phyloP scores from a whole-genome alignment of 176 grass and related monocot species.

The Ensete ventricosum region DNA sequence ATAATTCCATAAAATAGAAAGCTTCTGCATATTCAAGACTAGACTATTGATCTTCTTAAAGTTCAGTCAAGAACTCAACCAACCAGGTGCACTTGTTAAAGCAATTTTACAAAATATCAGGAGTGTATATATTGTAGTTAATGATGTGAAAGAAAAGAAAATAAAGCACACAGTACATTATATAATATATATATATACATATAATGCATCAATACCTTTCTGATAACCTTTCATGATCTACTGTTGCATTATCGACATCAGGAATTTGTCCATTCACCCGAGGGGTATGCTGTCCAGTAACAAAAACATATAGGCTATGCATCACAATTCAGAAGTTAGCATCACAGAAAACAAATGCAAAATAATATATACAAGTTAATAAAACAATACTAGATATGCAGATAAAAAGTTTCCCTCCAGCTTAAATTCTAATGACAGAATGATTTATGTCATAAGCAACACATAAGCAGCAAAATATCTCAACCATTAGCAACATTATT shows the following conservation, averaged over 20 bases:
- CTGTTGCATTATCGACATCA: constrained; percentile 74
- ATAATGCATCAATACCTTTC: constrained; percentile 48
- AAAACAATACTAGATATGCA: constrained; percentile 1
- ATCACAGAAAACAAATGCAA: constrained; percentile 13
- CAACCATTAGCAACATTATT: too few relatives aligned
- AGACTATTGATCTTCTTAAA: too few relatives aligned
- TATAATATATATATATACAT: too few relatives aligned
- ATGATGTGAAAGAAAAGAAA: too few relatives aligned
- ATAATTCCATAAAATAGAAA: too few relatives aligned
- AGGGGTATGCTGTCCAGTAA: constrained; percentile 76
- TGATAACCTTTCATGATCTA: constrained; percentile 80
- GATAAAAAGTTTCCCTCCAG: background rate
- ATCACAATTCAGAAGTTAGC: constrained; percentile 18
- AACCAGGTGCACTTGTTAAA: too few relatives aligned
- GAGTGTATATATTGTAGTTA: too few relatives aligned
- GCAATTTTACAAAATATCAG: too few relatives aligned
- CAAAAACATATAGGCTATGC: background rate
- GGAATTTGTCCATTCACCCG: constrained; percentile 96
- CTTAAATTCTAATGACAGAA: background rate
- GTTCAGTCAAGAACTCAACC: too few relatives aligned
- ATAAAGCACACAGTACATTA: too few relatives aligned
- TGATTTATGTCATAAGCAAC: background rate
- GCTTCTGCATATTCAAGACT: too few relatives aligned
- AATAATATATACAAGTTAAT: constrained; percentile 9
- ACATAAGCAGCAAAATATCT: background rate